Base-by-base conservation (phyloP, 169 alveolate species). In the Babesia caballi region DNA sequence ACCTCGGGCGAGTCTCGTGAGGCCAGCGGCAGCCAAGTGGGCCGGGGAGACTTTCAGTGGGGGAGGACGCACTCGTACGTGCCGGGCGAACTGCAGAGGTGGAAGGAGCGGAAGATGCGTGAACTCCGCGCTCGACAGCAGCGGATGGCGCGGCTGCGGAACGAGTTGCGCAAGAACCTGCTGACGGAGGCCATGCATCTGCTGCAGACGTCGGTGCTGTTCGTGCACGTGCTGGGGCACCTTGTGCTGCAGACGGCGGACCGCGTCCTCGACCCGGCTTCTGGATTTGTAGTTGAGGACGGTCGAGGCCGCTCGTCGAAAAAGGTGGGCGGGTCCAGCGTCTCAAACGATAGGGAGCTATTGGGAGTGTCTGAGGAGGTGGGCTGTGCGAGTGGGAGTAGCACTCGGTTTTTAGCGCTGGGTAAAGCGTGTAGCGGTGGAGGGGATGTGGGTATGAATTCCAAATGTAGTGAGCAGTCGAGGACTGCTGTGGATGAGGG, bases 141-240 rank as follows among this genome's bases (percentile, higher is more conserved):
- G n/a, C 47, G 61, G 14, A 4, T 63, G 38, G 38, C 32, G 21
- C 3, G 60, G 6, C 17, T 63, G 19, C 19, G 61, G 17, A 32
- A 32, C n/a, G 51, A 63, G 7, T 23, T 63, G 60, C 40, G 60
- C 3, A 63, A 49, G 50, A 63, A 47, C 0, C 54, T 63, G 60
- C 27, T 63, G 5, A 23, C 4, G 32, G 73, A 44, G 23, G 61
- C 33, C 0, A 61, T 63, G 30, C 73, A 33, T 27, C 50, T 63
- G 33, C 60, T 63, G 36, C 73, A 63, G 60, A 36, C 38, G 0
- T 63, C 61, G n/a, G 73, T 47, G 33, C 49, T 63, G 5, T 63
- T 63, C 36, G 73, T 63, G 25, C 73, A 63, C 14, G 28, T 63
- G 8, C 73, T 63, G 61, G 73, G 73, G 3, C 50, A 63, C 60